Evolutionary conservation across 2,329 filamentous ascomycete species (phyloP).

Genomic region (Pestalotiopsis sp.): DNA sequence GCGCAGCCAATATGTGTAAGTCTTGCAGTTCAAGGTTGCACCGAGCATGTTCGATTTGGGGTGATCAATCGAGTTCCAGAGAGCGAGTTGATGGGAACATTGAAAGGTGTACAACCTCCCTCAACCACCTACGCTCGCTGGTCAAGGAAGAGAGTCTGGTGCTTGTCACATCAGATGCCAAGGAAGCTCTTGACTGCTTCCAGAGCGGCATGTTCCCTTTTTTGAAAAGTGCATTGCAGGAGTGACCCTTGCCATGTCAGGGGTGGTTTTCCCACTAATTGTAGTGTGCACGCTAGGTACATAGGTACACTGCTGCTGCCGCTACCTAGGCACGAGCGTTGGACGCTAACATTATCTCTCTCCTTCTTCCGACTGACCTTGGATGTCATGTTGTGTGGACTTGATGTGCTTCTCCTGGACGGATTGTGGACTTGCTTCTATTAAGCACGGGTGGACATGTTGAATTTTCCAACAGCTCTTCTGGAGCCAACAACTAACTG

Average conservation of each 20-base stretch:
- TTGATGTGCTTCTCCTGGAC: no score
- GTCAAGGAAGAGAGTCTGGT: not conserved
- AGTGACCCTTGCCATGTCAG: not conserved
- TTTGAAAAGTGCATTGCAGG: slow-evolving; percentile 7
- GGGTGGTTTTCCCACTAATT: not conserved
- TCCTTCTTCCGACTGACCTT: no score
- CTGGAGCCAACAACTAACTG: no score
- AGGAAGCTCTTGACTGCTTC: not conserved
- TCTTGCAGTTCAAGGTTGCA: not conserved
- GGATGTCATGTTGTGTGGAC: no score
- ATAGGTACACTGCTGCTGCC: not conserved
- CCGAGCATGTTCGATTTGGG: not conserved
- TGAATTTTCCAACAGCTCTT: no score
- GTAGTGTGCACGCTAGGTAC: not conserved
- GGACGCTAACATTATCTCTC: no score
- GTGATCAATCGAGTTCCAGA: not conserved
- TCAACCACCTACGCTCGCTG: no score
- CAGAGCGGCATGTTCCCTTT: not conserved
- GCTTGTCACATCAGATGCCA: no score
- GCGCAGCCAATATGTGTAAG: not conserved
- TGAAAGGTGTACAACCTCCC: no score
- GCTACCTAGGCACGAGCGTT: no score
- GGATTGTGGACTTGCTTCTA: no score
- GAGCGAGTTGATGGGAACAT: not conserved
- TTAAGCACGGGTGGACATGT: no score